Base-by-base conservation (phyloP, 306 rosid genomes). In the Macrotyloma uniflorum region DNA sequence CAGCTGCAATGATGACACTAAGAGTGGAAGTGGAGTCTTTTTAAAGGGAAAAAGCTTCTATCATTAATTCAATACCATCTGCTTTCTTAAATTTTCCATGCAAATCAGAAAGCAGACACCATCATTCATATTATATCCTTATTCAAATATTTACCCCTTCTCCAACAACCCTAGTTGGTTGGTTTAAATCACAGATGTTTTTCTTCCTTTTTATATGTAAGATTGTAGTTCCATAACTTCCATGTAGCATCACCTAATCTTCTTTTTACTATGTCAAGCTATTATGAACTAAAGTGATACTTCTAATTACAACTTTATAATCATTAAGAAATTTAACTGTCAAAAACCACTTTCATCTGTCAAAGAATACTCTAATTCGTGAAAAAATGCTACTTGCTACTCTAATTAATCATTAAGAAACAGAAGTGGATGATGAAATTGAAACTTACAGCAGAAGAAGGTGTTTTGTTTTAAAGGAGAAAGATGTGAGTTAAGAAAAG, bases 1-100 rank as follows among this genome's bases (percentile, higher is more conserved):
- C 79, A 81, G 84, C 68, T 65, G 91, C 85, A 91, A 91, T 91
- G 81, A 93, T 93, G 90, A 83, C 85, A 78, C 81, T 61, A 76
- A 83, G 87, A 83, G 85, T 81, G 91, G 86, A 81, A 83, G 86
- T 83, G 86, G 82, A 86, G 88, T 81, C 83, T 67, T 82, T 68
- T 63, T 32, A 74, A 64, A 72, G 58, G 76, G 5, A 35, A 51
- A 43, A 61, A 30, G 67, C 23, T 61, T 61, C 4, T 32, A 61
- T 61, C 67, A 61, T 61, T 61, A 30, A 61, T 61, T 61, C 67
- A 30, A 61, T 61, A 32, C 12, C 67, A 57, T 32, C 67, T 61
- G 23, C 4, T 61, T 61, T 61, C 43, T 30, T 61, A 61, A 30
- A 61, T 30, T 30, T 61, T 30, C 43, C 43, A 61, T 61, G 67